Evolutionary conservation across 345 rosid species (phyloP).

Genomic region (Lagerstroemia speciosa): DNA sequence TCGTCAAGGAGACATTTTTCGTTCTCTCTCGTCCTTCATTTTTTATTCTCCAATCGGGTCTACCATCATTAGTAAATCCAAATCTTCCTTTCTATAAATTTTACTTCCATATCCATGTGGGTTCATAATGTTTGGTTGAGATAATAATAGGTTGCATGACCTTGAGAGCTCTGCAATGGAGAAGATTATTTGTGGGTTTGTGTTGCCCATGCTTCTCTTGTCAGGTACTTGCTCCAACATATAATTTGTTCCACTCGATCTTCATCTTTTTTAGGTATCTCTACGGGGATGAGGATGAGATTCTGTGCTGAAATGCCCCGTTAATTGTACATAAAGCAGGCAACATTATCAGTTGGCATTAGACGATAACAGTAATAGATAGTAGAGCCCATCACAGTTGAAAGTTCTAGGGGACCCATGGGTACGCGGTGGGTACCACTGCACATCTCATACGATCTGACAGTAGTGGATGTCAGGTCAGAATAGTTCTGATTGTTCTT

Average conservation of each 20-base stretch:
- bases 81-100: not conserved
- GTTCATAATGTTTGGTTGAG: not conserved
- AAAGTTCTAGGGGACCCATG: too few species aligned
- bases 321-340: not conserved
- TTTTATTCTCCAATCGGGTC: not conserved
- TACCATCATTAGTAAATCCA: not conserved
- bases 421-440: too few species aligned
- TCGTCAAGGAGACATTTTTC: not conserved
- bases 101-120: not conserved
- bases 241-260: not conserved
- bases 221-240: slow-evolving; percentile 23
- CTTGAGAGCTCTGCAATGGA: slow-evolving; percentile 18
- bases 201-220: slow-evolving; percentile 40
- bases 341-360: too few species aligned
- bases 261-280: not conserved
- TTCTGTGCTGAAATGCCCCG: not conserved
- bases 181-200: slow-evolving; percentile 31
- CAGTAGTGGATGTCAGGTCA: too few species aligned
- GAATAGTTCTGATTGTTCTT: too few species aligned
- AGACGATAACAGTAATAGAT: too few species aligned
- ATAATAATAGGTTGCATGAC: not conserved
- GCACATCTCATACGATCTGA: too few species aligned
- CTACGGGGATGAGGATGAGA: not conserved
- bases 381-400: too few species aligned
- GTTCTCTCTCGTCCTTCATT: too few species aligned